phyloP scores from a whole-genome alignment of 495 filamentous ascomycete genomes.

The Hypoxylon rickii region DNA sequence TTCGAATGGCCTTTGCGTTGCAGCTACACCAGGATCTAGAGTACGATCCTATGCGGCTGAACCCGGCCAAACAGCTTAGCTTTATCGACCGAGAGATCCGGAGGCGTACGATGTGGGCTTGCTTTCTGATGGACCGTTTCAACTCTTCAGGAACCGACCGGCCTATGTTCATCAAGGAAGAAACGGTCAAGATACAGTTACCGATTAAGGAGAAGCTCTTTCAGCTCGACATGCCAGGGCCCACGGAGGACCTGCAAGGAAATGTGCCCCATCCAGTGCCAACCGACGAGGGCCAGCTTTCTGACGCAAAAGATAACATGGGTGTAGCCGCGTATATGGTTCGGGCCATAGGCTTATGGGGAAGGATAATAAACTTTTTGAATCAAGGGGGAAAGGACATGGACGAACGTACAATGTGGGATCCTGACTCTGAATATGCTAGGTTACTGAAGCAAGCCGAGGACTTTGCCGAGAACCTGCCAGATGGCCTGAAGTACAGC shows the following conservation, averaged over 20 bases:
- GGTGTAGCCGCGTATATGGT: constrained; percentile 93
- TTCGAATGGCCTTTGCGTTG: constrained; percentile 94
- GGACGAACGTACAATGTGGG: constrained; percentile 79
- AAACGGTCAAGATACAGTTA: constrained; percentile 84
- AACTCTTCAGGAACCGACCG: constrained; percentile 95
- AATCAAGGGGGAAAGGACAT: constrained; percentile 88
- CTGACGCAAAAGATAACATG: constrained; percentile 82
- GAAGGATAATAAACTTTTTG: constrained; percentile 83
- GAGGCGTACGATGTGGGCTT: constrained; percentile 95
- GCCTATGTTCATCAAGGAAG: constrained; percentile 89
- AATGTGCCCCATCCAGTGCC: constrained; percentile 67
- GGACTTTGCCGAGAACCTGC: constrained; percentile 70
- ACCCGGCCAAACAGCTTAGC: constrained; percentile 72
- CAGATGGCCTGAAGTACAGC: constrained; percentile 70
- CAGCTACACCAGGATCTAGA: constrained; percentile 95
- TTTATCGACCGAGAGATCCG: constrained; percentile 93
- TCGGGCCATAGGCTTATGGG: constrained; percentile 84
- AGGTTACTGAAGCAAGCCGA: constrained; percentile 72
- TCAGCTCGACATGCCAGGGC: constrained; percentile 85
- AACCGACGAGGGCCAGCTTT: constrained; percentile 64
- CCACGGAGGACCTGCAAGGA: constrained; percentile 83
- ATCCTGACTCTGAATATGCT: constrained; percentile 73
- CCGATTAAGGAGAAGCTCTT: constrained; percentile 90
- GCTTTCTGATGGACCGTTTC: constrained; percentile 95
- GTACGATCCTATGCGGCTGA: constrained; percentile 72